These are phyloP conservation scores for Colletotrichum tropicale DNA, from an alignment of 2,329 filamentous ascomycete genomes.

Conservation along the genomic window DNA sequence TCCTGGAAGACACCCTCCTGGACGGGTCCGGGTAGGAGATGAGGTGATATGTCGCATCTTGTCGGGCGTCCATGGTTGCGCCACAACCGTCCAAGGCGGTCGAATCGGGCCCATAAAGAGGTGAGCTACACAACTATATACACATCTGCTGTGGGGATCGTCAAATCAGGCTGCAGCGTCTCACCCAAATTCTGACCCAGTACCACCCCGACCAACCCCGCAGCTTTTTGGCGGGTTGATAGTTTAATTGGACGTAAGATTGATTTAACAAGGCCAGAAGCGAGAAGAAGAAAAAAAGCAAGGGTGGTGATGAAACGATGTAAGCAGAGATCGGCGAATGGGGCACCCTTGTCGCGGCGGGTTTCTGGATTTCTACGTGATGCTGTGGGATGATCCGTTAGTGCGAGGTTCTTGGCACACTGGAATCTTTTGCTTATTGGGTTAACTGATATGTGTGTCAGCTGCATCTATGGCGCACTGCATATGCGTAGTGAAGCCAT, in stretches of 20 bases:
- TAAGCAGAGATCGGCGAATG: neutral
- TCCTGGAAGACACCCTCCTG: neutral
- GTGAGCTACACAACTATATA: neutral
- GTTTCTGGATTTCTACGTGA: neutral
- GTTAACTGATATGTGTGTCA: neutral
- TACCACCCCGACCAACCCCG: neutral
- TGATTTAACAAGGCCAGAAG: neutral
- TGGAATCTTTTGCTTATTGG: neutral
- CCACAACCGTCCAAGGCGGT: neutral
- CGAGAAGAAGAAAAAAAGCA: neutral
- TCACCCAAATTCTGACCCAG: neutral
- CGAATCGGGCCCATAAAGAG: neutral
- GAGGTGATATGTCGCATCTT: neutral
- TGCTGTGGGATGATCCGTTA: neutral
- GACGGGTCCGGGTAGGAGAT: neutral
- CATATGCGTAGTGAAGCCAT: neutral
- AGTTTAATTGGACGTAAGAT: neutral
- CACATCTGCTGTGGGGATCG: neutral
- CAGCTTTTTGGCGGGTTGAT: neutral
- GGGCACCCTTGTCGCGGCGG: neutral
- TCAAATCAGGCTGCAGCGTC: neutral
- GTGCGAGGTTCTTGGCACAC: neutral
- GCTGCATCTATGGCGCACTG: neutral
- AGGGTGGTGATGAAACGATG: neutral
- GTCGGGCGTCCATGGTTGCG: neutral